A percentile compares a stretch with the other conserved stretches of the same genome.
Evolutionary conservation across 257 asterid genomes (phyloP).

Genomic region (Nicotiana noctiflora): DNA sequence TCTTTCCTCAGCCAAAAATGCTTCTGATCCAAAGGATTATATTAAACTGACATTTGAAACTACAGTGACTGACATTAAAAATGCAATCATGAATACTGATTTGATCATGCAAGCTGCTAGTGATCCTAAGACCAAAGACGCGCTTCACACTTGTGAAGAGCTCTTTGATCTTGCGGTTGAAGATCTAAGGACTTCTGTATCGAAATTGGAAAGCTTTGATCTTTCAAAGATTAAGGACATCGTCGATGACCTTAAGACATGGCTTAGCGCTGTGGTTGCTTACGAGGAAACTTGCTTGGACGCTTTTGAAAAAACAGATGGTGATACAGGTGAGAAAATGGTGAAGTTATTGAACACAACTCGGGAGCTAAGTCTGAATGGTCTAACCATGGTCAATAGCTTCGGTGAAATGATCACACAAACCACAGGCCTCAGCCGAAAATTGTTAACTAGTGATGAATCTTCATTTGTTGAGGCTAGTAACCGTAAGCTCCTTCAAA

Average conservation of each 20-base stretch:
- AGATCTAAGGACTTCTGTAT: slow-evolving; percentile 38
- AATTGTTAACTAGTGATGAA: slow-evolving; percentile 13
- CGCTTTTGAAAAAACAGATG: slow-evolving; percentile 50
- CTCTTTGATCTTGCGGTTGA: slow-evolving; percentile 44
- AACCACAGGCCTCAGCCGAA: slow-evolving; percentile 22
- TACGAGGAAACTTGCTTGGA: slow-evolving; percentile 65
- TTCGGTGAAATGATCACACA: slow-evolving; percentile 26
- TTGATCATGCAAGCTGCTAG: slow-evolving; percentile 29
- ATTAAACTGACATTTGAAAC: slow-evolving; percentile 37
- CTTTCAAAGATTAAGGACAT: slow-evolving; percentile 19
- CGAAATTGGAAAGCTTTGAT: slow-evolving; percentile 24
- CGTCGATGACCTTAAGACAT: slow-evolving; percentile 53
- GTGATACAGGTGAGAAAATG: slow-evolving; percentile 53
- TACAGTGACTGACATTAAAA: slow-evolving; percentile 31
- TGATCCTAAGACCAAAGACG: slow-evolving; percentile 45
- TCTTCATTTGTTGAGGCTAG: neutral
- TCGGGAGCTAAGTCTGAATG: slow-evolving; percentile 46
- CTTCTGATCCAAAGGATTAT: slow-evolving; percentile 42
- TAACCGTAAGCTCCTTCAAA: neutral
- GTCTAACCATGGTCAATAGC: slow-evolving; percentile 44
- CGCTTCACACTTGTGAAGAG: slow-evolving; percentile 42
- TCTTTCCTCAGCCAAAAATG: slow-evolving; percentile 33
- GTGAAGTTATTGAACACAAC: slow-evolving; percentile 39
- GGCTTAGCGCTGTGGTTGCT: slow-evolving; percentile 63
- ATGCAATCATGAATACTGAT: slow-evolving; percentile 27